Evolutionary conservation across 371 early-diverging fungal species (phyloP), one percentile per base, ranked within the genome.

Genomic region (Syncephalastrum contaminatum): DNA sequence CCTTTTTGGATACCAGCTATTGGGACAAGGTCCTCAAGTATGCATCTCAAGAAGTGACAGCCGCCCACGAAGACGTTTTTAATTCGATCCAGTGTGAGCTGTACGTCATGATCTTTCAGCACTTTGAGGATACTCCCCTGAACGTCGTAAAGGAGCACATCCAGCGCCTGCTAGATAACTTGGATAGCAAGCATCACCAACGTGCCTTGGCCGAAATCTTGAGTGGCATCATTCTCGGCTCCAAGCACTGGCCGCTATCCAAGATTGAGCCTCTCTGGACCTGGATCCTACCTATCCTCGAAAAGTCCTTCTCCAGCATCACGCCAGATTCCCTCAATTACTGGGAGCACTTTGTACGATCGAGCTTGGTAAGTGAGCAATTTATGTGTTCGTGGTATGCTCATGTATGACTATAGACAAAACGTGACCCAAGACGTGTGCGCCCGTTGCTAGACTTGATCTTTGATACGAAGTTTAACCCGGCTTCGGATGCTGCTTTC

Each of bases 391-490:
- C 15, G 22, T 40, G 39, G 14, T 12, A 48, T 43, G 4, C 21
- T 50, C 18, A 15, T 22, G 7, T 3, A 21, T 21, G 20, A 48
- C 20, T 57, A 30, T 63, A 84, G 73, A 41, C 67, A 5, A 70
- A 77, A 15, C 89, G 93, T n/a, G 96, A 96, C 47, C 94, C 95
- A 5, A 81, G 93, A 21, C 83, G 96, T 2, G 62, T 88, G 8
- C 66, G 77, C 15, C 92, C 93, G 1, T 69, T 96, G 27, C 71
- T 94, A 27, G 62, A 84, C 1, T 40, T 86, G 30, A 60, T 96
- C 10, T 64, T 93, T 42, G 61, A 69, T 16, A 77, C 77, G n/a
- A 75, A 79, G n/a, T 60, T 93, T 25, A 92, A 94, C 58, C 86
- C 89, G 3, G 75, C 78, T 1, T 84, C 92, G 0, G 85, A 89